Conservation (phyloP, 2,329 filamentous ascomycete species). For the Tolypocladium amazonense region DNA sequence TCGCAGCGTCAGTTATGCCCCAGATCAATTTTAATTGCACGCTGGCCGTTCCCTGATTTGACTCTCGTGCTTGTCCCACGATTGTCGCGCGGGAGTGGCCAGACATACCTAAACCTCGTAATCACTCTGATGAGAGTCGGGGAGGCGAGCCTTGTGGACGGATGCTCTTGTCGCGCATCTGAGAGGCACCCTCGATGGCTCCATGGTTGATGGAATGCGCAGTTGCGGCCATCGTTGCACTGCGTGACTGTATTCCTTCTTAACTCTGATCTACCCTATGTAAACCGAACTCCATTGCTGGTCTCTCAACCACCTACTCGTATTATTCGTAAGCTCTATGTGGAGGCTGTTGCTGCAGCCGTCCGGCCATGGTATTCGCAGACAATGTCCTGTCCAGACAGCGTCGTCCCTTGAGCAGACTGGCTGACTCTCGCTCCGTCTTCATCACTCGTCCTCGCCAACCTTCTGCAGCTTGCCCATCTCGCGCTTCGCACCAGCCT, state of each 20-base stretch:
- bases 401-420: not conserved
- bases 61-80: slow-evolving; percentile 17
- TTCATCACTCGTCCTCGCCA: slow-evolving; percentile 55
- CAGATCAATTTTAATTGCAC: slow-evolving; percentile 75
- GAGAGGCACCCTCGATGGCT: not conserved
- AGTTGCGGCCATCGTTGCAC: not conserved
- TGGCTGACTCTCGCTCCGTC: not conserved
- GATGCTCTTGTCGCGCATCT: not conserved
- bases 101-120: slow-evolving; percentile 26
- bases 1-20: slow-evolving; percentile 68
- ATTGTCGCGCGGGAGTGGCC: slow-evolving; percentile 24
- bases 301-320: not conserved
- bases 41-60: slow-evolving; percentile 39
- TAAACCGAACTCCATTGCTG: not conserved
- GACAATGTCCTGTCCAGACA: not conserved
- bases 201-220: not conserved
- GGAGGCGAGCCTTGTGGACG: not conserved
- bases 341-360: not conserved
- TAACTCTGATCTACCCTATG: not conserved
- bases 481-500: slow-evolving; percentile 82
- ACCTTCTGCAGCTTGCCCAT: slow-evolving; percentile 96
- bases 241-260: not conserved
- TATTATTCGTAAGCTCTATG: not conserved
- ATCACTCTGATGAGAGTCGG: not conserved
- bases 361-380: not conserved